Conservation (phyloP, 805 yeast species). For the Candida vartiovaarae region DNA sequence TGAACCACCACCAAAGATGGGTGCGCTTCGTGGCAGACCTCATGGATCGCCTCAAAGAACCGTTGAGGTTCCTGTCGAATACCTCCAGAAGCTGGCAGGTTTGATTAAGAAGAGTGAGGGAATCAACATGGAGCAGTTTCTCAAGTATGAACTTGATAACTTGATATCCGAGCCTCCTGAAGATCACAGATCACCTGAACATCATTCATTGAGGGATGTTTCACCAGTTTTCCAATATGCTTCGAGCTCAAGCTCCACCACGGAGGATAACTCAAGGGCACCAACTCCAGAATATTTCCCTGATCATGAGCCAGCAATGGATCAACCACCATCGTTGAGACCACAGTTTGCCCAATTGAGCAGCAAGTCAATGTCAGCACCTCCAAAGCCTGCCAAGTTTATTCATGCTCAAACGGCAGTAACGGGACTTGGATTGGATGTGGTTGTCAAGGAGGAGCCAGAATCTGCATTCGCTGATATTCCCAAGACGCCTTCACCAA, state of each 20-base stretch:
- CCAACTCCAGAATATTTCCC: conserved; percentile 7
- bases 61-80: conserved; percentile 22
- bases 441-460: conserved; percentile 16
- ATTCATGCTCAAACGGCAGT: conserved; percentile 5
- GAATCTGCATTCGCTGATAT: conserved; percentile 29
- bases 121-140: conserved; percentile 16
- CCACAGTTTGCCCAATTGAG: conserved; percentile 8
- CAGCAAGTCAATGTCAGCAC: conserved; percentile 2
- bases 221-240: neutral
- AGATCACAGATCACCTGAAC: neutral
- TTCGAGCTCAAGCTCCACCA: neutral
- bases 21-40: neutral
- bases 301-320: too few relatives aligned
- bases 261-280: conserved; percentile 2
- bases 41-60: conserved; percentile 10
- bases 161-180: conserved; percentile 5
- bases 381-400: conserved; percentile 7
- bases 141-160: conserved; percentile 13
- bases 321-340: neutral
- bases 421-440: conserved; percentile 10
- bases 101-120: conserved; percentile 19
- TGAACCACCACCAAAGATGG: neutral
- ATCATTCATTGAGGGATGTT: neutral
- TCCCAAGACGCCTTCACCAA: conserved; percentile 39
- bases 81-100: conserved; percentile 18